Percentiles rank a stretch among this genome's conserved stretches.
Conservation (phyloP, 2,329 filamentous ascomycete genomes). For the Ustilaginoidea virens region DNA sequence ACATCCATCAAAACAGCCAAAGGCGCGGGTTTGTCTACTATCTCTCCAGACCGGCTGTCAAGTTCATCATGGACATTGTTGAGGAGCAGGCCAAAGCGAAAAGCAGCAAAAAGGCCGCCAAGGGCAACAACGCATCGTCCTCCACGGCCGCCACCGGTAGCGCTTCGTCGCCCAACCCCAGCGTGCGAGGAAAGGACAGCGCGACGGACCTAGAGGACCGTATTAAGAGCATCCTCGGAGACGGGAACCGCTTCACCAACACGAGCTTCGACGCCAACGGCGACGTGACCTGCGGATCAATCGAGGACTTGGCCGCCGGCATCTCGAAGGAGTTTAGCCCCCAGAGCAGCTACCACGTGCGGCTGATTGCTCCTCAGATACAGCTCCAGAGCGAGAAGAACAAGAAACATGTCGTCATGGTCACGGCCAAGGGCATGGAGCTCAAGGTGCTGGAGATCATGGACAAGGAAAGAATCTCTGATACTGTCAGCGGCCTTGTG, state of each 20-base stretch:
- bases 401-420: constrained; percentile 86
- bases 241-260: constrained; percentile 64
- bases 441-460: constrained; percentile 95
- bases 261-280: constrained; percentile 17
- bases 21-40: constrained; percentile 95
- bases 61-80: constrained; percentile 95
- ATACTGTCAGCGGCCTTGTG: constrained; percentile 87
- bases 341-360: constrained; percentile 87
- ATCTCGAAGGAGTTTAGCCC: constrained; percentile 79
- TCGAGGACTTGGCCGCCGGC: constrained; percentile 52
- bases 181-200: constrained; percentile 38
- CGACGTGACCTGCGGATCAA: constrained; percentile 23
- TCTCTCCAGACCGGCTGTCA: constrained; percentile 85
- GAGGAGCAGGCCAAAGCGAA: constrained; percentile 79
- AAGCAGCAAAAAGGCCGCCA: constrained; percentile 13
- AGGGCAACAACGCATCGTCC: not conserved
- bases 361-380: constrained; percentile 92
- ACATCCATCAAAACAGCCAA: constrained; percentile 95
- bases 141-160: constrained; percentile 12
- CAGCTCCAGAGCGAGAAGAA: constrained; percentile 98
- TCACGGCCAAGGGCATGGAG: constrained; percentile 95
- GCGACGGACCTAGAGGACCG: constrained; percentile 61
- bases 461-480: constrained; percentile 85
- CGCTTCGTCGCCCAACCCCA: constrained; percentile 21
- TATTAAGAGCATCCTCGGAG: constrained; percentile 71